A percentile compares a stretch with the other conserved stretches of the same genome.
phyloP scores from a whole-genome alignment of 2,329 filamentous ascomycete species.

The Botrytis hyacinthi region DNA sequence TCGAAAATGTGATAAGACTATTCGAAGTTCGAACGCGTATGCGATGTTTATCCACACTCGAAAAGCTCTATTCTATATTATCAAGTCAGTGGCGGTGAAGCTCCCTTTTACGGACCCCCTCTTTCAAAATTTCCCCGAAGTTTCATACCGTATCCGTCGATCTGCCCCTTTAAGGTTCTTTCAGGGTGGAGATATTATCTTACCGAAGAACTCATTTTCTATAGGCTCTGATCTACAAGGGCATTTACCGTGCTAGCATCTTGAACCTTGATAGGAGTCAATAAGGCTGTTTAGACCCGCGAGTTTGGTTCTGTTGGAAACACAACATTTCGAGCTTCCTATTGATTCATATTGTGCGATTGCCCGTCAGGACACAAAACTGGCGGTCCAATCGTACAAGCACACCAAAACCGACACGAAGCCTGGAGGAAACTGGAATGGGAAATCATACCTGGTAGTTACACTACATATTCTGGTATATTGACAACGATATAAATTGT shows the following conservation, averaged over 20 bases:
- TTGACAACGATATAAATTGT: not conserved
- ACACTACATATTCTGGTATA: not conserved
- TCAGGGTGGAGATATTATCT: not conserved
- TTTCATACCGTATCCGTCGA: conserved; percentile 1
- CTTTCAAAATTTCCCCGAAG: conserved; percentile 1
- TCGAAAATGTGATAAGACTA: not conserved
- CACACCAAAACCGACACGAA: not conserved
- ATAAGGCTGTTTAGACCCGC: conserved; percentile 9
- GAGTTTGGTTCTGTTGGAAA: not conserved
- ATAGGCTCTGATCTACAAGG: not conserved
- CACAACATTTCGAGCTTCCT: not conserved
- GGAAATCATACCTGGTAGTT: not conserved
- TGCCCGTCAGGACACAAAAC: not conserved
- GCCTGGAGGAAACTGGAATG: too few species aligned
- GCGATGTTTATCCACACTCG: not conserved
- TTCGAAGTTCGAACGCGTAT: not conserved
- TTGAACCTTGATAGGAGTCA: not conserved
- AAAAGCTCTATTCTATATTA: not conserved
- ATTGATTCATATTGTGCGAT: not conserved
- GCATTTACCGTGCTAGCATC: not conserved
- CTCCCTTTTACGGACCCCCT: not conserved
- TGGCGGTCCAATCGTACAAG: not conserved
- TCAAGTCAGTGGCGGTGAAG: conserved; percentile 6
- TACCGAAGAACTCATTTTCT: not conserved
- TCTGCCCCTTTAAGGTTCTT: not conserved